Evolutionary conservation across 2,329 filamentous ascomycete species (phyloP).

Genomic region (Ophiosphaerella narmari): DNA sequence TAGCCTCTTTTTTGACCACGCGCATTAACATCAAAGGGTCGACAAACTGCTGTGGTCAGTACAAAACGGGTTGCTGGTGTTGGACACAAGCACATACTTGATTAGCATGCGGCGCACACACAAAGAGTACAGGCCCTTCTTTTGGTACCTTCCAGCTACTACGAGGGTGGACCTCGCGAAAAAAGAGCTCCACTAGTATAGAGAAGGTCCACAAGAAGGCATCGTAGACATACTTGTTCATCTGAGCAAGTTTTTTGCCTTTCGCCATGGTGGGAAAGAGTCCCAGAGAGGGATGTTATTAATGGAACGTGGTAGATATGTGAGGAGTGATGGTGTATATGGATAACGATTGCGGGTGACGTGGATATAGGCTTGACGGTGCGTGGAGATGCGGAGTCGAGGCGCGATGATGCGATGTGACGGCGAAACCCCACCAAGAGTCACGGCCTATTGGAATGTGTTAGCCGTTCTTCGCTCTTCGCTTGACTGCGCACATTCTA

Average conservation of each 20-base stretch:
- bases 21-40: constrained; percentile 93
- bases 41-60: constrained; percentile 69
- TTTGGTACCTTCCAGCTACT: constrained; percentile 94
- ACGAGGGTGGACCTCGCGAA: constrained; percentile 93
- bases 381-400: background rate
- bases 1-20: constrained; percentile 82
- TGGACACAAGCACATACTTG: constrained; percentile 24
- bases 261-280: constrained; percentile 17
- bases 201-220: constrained; percentile 77
- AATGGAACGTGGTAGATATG: constrained; percentile 10
- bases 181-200: constrained; percentile 92
- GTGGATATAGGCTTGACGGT: background rate
- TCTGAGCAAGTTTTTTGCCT: constrained; percentile 51
- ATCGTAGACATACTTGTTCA: constrained; percentile 78
- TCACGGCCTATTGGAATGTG: background rate
- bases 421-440: background rate
- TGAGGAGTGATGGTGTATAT: constrained; percentile 3
- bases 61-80: background rate
- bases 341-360: constrained; percentile 10
- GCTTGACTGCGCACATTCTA: background rate
- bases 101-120: constrained; percentile 95
- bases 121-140: constrained; percentile 87
- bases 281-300: background rate
- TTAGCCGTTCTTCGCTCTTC: background rate
- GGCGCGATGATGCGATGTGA: background rate